A percentile compares a stretch with the other conserved stretches of the same genome.
These are phyloP conservation scores for Cytospora leucostoma DNA, from an alignment of 2,329 filamentous ascomycete genomes.

Conservation along the genomic window DNA sequence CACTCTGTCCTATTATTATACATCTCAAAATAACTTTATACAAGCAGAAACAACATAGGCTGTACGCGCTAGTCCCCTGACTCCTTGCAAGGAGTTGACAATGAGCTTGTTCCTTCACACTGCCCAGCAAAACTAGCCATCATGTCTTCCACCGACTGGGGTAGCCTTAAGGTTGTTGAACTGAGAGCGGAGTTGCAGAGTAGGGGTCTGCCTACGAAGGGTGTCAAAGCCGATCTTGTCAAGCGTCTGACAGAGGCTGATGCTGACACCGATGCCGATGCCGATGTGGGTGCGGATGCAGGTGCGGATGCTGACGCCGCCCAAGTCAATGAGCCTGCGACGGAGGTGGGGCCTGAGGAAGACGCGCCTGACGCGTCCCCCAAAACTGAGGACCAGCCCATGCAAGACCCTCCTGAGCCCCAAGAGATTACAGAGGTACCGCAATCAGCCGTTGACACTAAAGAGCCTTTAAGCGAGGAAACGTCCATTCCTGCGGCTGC, in stretches of 20 bases:
- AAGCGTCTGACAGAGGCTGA: constrained; percentile 58
- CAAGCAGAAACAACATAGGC: not conserved
- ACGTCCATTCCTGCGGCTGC: not conserved
- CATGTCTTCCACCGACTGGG: constrained; percentile 52
- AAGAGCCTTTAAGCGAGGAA: constrained; percentile 18
- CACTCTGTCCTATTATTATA: not conserved
- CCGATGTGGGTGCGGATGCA: constrained; percentile 27
- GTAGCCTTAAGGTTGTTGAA: constrained; percentile 70
- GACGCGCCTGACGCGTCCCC: constrained; percentile 7
- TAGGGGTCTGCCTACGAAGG: constrained; percentile 67
- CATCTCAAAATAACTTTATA: not conserved
- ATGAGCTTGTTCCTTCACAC: constrained; percentile 18
- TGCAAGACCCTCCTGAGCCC: constrained; percentile 28
- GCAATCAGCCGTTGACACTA: not conserved
- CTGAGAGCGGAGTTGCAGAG: constrained; percentile 74
- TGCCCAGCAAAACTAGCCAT: constrained; percentile 30
- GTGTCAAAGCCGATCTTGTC: constrained; percentile 72
- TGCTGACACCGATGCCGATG: constrained; percentile 30
- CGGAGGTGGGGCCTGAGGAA: constrained; percentile 29
- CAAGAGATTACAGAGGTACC: constrained; percentile 4
- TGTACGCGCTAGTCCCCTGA: not conserved
- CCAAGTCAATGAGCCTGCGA: constrained; percentile 23
- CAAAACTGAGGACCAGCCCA: constrained; percentile 27
- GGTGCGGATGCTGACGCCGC: constrained; percentile 26
- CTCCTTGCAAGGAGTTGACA: not conserved